Base-by-base conservation (phyloP, 139 green algal species). In the Ettlia oleoabundans region DNA sequence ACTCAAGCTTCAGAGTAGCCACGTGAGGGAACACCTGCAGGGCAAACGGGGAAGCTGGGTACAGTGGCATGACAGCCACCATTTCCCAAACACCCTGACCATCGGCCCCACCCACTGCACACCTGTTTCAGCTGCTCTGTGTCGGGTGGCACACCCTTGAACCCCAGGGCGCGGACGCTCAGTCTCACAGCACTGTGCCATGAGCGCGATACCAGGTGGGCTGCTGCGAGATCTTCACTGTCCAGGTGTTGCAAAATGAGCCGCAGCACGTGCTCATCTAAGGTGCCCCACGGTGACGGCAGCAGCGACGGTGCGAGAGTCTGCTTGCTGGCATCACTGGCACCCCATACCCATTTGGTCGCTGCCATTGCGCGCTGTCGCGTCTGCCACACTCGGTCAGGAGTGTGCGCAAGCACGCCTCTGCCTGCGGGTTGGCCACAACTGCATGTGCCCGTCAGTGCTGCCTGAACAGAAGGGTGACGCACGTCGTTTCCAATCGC, bases 81-180 rank as follows among this genome's bases (percentile, higher is more conserved):
- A n/a, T n/a, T n/a, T n/a, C n/a, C n/a, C n/a, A n/a, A n/a, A n/a
- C n/a, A n/a, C n/a, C n/a, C n/a, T n/a, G n/a, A n/a, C n/a, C n/a
- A n/a, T n/a, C n/a, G n/a, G n/a, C n/a, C n/a, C 62, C 38, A 37
- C 28, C 32, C 3, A 30, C 30, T 13, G 7, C 24, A 4, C 40
- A 53, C 67, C 67, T 75, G 67, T 7, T 75, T 75, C 10, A 75
- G 37, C 47, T 33, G 47, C 21, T 65, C 47, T 13, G 71, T 78
- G 52, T 80, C 73, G 2, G 73, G 73, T 2, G 53, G 35, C 21
- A 33, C 18, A 52, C 73, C 35, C 13, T 8, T 8, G 40, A 80
- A 67, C 18, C 24, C 32, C 24, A 80, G 53, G 3, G 24, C n/a
- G 24, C 73, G 52, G 19, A 38, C 32, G 7, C 35, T 13, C 52